These are phyloP conservation scores for Ceratocystis variospora DNA, from an alignment of 2,329 filamentous ascomycete genomes.

Conservation along the genomic window DNA sequence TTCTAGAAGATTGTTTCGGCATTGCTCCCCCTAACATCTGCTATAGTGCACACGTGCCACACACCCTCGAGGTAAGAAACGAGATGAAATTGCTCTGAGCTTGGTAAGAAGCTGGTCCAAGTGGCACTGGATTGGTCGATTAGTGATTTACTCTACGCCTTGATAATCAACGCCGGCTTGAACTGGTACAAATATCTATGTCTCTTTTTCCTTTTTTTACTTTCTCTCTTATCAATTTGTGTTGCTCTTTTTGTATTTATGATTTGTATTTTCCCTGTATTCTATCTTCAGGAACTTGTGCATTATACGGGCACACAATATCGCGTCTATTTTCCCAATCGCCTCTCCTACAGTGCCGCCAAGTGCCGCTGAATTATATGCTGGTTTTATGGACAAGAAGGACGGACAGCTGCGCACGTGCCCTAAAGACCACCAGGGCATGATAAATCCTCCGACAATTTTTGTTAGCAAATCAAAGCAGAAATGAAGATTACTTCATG, in stretches of 20 bases:
- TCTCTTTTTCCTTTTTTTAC: background rate
- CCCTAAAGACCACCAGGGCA: background rate
- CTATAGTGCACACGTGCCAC: background rate
- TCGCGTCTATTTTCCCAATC: background rate
- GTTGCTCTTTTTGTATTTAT: background rate
- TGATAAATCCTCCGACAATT: slow-evolving; percentile 3
- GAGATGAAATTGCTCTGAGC: background rate
- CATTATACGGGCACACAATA: background rate
- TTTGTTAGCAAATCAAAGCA: background rate
- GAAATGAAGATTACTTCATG: background rate
- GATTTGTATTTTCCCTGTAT: background rate
- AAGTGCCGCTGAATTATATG: slow-evolving; percentile 7
- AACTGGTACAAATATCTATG: background rate
- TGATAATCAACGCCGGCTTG: background rate
- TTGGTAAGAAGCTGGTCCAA: background rate
- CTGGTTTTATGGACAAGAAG: slow-evolving; percentile 3
- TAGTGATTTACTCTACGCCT: background rate
- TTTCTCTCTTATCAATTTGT: background rate
- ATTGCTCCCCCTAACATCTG: background rate
- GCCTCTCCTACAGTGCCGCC: background rate
- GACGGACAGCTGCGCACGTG: background rate
- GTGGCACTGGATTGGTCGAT: background rate
- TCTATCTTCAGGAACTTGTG: background rate
- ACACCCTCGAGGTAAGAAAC: background rate
- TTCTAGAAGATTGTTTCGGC: slow-evolving; percentile 2